Percentiles rank a stretch among this genome's conserved stretches.
These are phyloP conservation scores for Fragaria nilgerrensis DNA, from an alignment of 306 rosid species.

Conservation along the genomic window DNA sequence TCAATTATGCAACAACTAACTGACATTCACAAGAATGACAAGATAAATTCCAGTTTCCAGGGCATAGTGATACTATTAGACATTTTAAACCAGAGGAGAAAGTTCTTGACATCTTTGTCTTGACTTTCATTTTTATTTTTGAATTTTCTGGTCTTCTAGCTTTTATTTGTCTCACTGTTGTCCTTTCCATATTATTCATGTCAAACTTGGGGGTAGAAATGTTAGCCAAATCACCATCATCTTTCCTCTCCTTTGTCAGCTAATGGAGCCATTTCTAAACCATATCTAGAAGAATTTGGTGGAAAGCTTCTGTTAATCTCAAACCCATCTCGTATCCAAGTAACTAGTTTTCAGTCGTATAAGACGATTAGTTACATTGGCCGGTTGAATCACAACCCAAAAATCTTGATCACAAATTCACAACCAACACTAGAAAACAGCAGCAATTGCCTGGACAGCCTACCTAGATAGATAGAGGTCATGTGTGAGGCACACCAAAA, in stretches of 20 bases:
- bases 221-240: background rate
- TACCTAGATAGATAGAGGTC: background rate
- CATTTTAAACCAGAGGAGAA: background rate
- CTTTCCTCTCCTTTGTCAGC: background rate
- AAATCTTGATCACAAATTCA: background rate
- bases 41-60: background rate
- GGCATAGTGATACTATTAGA: background rate
- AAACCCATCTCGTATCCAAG: background rate
- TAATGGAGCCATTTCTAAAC: background rate
- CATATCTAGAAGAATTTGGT: background rate
- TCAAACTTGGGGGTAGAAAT: background rate
- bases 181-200: background rate
- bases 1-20: too few species aligned
- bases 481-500: background rate
- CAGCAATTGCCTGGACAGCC: background rate
- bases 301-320: background rate
- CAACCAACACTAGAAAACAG: background rate
- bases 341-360: background rate
- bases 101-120: background rate
- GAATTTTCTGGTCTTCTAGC: background rate
- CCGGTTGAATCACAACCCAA: background rate
- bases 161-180: background rate
- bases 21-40: too few species aligned
- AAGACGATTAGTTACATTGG: background rate
- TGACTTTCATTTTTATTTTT: background rate